Base-by-base conservation (phyloP, 768 basidiomycete genomes). In the Tulasnella sp. region DNA sequence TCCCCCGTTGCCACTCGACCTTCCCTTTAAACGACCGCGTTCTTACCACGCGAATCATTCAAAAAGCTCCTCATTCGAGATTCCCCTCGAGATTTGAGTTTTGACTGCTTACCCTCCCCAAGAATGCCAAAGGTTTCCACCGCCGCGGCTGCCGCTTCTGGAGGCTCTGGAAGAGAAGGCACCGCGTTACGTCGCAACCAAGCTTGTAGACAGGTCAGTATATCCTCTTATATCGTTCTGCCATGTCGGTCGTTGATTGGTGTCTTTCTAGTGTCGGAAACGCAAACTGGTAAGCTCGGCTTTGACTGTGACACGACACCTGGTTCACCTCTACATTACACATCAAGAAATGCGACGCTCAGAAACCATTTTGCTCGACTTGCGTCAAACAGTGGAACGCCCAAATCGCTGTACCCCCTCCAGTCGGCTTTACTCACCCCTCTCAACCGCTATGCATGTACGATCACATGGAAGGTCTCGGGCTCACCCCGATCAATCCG, bases 381-480 rank as follows among this genome's bases (percentile, higher is more conserved):
- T 90, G 87, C 64, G 77, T 86, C 59, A 88, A 83, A 69, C 82
- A 86, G 67, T 87, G 86, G 85, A 79, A 86, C 62, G 78, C 84
- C 14, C 70, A 83, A 58, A 80, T 88, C 60, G 84, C 85, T 63
- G 87, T 90, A 31, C 87, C 87, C 6, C 83, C 88, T 6, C 87
- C 87, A 46, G 77, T 83, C 25, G 87, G 88, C 63, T 90, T 87
- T 71, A 88, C 86, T 21, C 87, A 91, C 69, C 88, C 88, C n/a
- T 72, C 78, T 8, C 86, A 88, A 67, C 87, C 87, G 6, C 82
- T 84, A 64, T 91, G 87, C 64, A 79, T 79, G 8, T 91, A 91
- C 67, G 87, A 91, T 69, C 87, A 86, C 2, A 81, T 89, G 14
- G 87, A 90, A 67, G 88, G 87, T 15, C 68, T 89, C 35, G 74